Evolutionary conservation across 164 flowering plant genomes (phyloP).

Genomic region (Sextonia rubra): DNA sequence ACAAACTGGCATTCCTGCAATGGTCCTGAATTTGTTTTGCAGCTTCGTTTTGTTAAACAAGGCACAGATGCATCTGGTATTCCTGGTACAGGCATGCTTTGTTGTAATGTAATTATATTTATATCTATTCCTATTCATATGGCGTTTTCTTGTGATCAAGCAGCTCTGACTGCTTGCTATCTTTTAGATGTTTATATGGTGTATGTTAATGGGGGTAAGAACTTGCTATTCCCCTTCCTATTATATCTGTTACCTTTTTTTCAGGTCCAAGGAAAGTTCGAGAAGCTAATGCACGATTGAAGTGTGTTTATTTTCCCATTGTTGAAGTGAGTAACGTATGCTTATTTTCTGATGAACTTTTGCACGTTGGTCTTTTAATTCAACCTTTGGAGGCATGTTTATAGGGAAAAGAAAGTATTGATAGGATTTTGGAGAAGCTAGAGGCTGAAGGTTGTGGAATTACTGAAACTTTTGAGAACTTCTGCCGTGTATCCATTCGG

Average conservation of each 20-base stretch:
- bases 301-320: slow-evolving; percentile 74
- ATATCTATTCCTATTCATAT: neutral
- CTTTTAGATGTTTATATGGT: neutral
- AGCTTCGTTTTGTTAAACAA: slow-evolving; percentile 37
- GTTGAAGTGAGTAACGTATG: slow-evolving; percentile 35
- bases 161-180: neutral
- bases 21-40: slow-evolving; percentile 65
- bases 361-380: neutral
- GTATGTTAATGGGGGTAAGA: neutral
- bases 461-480: slow-evolving; percentile 41
- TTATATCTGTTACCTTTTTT: neutral
- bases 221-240: neutral
- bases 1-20: slow-evolving; percentile 74
- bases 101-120: neutral
- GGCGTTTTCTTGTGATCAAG: neutral
- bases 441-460: slow-evolving; percentile 30
- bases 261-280: slow-evolving; percentile 30
- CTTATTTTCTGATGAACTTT: neutral
- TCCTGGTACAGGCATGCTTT: slow-evolving; percentile 19
- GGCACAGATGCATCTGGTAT: slow-evolving; percentile 8
- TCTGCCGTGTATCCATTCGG: slow-evolving; percentile 63
- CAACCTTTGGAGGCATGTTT: neutral
- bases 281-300: slow-evolving; percentile 72
- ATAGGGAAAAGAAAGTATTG: slow-evolving; percentile 72
- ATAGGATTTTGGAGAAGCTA: slow-evolving; percentile 51